Conservation (phyloP, 2,329 filamentous ascomycete genomes). For the Arthrobotrys conoides region DNA sequence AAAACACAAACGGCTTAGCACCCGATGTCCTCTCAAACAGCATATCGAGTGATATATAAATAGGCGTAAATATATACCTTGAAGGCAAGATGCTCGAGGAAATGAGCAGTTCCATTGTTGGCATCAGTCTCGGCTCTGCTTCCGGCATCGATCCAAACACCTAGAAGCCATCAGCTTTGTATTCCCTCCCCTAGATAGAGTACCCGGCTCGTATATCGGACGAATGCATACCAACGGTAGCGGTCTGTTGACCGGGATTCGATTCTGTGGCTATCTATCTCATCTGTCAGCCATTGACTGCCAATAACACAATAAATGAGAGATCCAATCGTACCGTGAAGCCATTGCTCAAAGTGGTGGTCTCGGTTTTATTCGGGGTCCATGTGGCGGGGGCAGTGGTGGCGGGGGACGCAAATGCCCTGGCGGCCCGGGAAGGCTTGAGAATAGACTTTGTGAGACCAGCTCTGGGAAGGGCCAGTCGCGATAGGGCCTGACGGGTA, state of each 20-base stretch:
- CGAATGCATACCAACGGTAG: conserved; percentile 62
- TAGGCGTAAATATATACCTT: conserved; percentile 76
- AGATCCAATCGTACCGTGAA: conserved; percentile 78
- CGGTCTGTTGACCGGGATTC: conserved; percentile 68
- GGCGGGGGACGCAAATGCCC: conserved; percentile 63
- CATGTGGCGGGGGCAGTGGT: conserved; percentile 67
- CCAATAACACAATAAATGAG: not conserved
- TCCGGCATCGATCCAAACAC: conserved; percentile 99
- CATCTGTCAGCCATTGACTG: conserved; percentile 34
- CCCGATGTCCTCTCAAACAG: conserved; percentile 22
- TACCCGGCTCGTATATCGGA: conserved; percentile 20
- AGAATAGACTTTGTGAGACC: conserved; percentile 62
- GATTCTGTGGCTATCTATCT: conserved; percentile 63
- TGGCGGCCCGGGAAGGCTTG: conserved; percentile 51
- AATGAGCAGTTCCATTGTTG: conserved; percentile 99
- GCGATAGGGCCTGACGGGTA: conserved; percentile 63
- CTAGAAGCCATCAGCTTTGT: conserved; percentile 94
- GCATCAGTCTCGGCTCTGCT: conserved; percentile 97
- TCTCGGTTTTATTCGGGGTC: conserved; percentile 84
- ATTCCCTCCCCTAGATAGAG: conserved; percentile 87
- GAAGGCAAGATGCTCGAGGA: conserved; percentile 99
- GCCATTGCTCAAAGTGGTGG: conserved; percentile 96
- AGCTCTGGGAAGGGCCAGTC: conserved; percentile 62
- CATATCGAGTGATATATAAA: conserved; percentile 59
- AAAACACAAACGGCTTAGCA: conserved; percentile 26